Evolutionary conservation across 768 basidiomycete genomes (phyloP).

Genomic region (Russula lepida): DNA sequence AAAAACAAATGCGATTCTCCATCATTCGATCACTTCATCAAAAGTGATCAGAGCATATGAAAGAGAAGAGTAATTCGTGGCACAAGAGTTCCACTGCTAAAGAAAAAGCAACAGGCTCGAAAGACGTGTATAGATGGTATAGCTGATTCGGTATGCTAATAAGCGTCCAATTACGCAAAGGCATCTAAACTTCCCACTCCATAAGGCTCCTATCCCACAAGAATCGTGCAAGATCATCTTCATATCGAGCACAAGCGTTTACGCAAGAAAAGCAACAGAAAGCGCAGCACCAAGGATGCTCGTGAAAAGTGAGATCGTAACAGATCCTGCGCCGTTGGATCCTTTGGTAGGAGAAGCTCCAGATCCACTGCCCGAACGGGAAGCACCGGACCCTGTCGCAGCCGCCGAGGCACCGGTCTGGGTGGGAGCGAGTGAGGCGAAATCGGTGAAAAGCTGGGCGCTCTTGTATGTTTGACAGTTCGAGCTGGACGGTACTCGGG

Average conservation of each 20-base stretch:
- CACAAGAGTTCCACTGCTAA: background rate
- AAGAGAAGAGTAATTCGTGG: background rate
- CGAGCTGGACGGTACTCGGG: slow-evolving; percentile 34
- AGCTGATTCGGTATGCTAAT: background rate
- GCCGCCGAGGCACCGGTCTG: background rate
- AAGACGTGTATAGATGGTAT: slow-evolving; percentile 1
- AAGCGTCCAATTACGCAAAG: slow-evolving; percentile 2
- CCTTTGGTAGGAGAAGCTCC: background rate
- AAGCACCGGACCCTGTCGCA: background rate
- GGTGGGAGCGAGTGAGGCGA: background rate
- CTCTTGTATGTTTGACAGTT: slow-evolving; percentile 36
- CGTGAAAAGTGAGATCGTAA: slow-evolving; percentile 11
- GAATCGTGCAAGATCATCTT: background rate
- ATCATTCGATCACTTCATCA: too few species aligned
- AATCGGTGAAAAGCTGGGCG: slow-evolving; percentile 29
- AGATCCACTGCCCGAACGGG: background rate
- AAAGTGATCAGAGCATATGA: too few species aligned
- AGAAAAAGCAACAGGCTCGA: background rate
- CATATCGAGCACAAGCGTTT: background rate
- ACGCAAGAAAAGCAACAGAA: slow-evolving; percentile 16
- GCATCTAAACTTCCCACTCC: background rate
- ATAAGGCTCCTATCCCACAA: background rate
- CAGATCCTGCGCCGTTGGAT: slow-evolving; percentile 12
- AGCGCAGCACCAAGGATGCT: slow-evolving; percentile 11
- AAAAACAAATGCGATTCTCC: too few species aligned